Evolutionary conservation across 2,329 filamentous ascomycete genomes (phyloP).

Genomic region (Phialophora expanda): DNA sequence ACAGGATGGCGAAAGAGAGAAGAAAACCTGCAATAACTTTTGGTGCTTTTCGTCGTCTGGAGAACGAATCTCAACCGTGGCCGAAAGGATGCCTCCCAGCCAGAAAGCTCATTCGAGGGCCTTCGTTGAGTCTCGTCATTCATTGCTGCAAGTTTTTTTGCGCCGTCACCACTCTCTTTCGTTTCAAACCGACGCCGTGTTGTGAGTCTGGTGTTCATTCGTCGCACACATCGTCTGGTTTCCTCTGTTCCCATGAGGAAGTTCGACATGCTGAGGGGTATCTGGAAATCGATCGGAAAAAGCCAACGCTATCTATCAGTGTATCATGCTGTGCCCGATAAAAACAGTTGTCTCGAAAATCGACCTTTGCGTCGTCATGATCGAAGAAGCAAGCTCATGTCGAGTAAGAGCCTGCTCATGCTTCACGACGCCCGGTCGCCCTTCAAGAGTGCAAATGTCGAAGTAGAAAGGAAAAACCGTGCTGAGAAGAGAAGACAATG

Average conservation of each 20-base stretch:
- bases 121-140: slow-evolving; percentile 28
- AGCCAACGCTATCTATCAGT: slow-evolving; percentile 60
- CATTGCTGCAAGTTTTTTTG: slow-evolving; percentile 28
- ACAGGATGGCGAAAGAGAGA: slow-evolving; percentile 36
- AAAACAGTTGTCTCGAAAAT: slow-evolving; percentile 40
- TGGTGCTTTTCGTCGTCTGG: slow-evolving; percentile 27
- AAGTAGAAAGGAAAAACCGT: slow-evolving; percentile 42
- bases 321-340: slow-evolving; percentile 50
- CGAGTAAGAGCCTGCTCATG: slow-evolving; percentile 29
- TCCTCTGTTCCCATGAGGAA: slow-evolving; percentile 41
- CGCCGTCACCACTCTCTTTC: slow-evolving; percentile 34
- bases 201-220: slow-evolving; percentile 30
- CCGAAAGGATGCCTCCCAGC: slow-evolving; percentile 17
- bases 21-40: slow-evolving; percentile 37
- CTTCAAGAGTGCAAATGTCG: slow-evolving; percentile 42
- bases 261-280: slow-evolving; percentile 54
- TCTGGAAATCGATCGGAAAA: slow-evolving; percentile 54
- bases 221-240: slow-evolving; percentile 38
- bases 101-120: slow-evolving; percentile 18
- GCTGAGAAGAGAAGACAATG: slow-evolving; percentile 48
- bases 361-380: slow-evolving; percentile 35
- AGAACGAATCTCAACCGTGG: slow-evolving; percentile 30
- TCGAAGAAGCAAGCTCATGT: slow-evolving; percentile 29
- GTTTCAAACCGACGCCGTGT: slow-evolving; percentile 36
- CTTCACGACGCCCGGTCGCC: slow-evolving; percentile 48